A percentile compares a stretch with the other conserved stretches of the same genome.
These are phyloP conservation scores for Raphanus sativus DNA, from an alignment of 345 rosid species.

Conservation along the genomic window DNA sequence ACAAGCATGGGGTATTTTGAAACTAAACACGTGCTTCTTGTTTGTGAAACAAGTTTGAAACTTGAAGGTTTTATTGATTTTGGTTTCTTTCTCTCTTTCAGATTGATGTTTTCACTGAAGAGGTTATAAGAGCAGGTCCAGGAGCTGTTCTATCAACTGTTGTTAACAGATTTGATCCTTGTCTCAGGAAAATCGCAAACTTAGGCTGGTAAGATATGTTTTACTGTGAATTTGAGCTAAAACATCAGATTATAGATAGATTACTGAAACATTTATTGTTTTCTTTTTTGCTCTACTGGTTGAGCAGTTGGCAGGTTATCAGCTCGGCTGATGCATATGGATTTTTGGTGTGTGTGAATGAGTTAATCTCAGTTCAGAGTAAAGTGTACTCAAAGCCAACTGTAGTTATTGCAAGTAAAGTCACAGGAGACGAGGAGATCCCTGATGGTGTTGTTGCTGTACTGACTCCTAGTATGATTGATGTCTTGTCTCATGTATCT, in stretches of 20 bases:
- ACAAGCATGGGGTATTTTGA: slow-evolving; percentile 68
- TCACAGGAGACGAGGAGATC: slow-evolving; percentile 95
- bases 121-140: slow-evolving; percentile 88
- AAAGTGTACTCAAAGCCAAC: slow-evolving; percentile 73
- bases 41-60: slow-evolving; percentile 1
- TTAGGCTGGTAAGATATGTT: slow-evolving; percentile 69
- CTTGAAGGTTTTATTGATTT: not conserved
- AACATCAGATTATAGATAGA: not conserved
- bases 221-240: not conserved
- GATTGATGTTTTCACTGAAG: slow-evolving; percentile 91
- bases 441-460: slow-evolving; percentile 92
- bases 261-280: slow-evolving; percentile 28
- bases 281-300: slow-evolving; percentile 24
- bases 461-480: slow-evolving; percentile 94
- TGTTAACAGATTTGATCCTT: slow-evolving; percentile 81
- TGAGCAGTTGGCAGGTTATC: slow-evolving; percentile 93
- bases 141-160: slow-evolving; percentile 79
- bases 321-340: slow-evolving; percentile 86
- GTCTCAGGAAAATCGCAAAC: slow-evolving; percentile 80
- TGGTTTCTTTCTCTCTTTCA: slow-evolving; percentile 37
- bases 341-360: slow-evolving; percentile 66
- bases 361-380: slow-evolving; percentile 76
- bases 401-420: slow-evolving; percentile 73
- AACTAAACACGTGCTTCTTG: slow-evolving; percentile 4
- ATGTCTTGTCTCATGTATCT: slow-evolving; percentile 95